phyloP scores from a whole-genome alignment of 768 basidiomycete species.

The Auricularia sp. region DNA sequence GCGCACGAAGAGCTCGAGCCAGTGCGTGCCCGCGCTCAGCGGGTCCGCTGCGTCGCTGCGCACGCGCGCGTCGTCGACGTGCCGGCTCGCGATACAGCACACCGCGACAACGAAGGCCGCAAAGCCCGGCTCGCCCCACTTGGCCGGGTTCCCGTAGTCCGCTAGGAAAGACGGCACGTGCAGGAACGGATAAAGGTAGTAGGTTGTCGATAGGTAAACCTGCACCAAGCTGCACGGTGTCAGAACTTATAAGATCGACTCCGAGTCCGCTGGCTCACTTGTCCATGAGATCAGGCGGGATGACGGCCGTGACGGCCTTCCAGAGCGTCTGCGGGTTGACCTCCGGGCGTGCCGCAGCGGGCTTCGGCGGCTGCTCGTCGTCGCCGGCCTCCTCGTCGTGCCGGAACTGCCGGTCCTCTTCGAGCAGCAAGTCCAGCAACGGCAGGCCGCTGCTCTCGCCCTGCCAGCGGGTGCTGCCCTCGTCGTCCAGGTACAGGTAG shows the following conservation, averaged over 20 bases:
- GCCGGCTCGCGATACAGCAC: conserved; percentile 84
- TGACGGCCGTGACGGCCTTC: conserved; percentile 78
- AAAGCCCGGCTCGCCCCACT: conserved; percentile 94
- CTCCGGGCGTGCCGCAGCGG: conserved; percentile 42
- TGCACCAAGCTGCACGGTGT: conserved; percentile 51
- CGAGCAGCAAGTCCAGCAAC: conserved; percentile 72
- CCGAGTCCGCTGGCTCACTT: conserved; percentile 38
- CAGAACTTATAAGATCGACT: conserved; percentile 6
- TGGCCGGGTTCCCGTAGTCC: conserved; percentile 90
- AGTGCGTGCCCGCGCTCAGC: conserved; percentile 81
- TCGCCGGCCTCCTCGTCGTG: conserved; percentile 13
- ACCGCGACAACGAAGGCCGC: conserved; percentile 89
- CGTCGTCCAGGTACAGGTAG: conserved; percentile 80
- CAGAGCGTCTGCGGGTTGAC: conserved; percentile 77
- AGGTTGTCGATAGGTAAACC: conserved; percentile 85
- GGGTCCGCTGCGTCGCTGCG: conserved; percentile 74
- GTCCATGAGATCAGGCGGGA: conserved; percentile 88
- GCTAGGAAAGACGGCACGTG: conserved; percentile 84
- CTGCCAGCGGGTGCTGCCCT: conserved; percentile 82
- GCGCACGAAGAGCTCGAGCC: conserved; percentile 82
- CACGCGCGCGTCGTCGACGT: conserved; percentile 87
- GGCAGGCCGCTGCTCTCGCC: conserved; percentile 91
- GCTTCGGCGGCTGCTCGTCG: conserved; percentile 47
- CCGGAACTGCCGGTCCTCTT: conserved; percentile 22
- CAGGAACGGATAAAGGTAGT: conserved; percentile 84